Evolutionary conservation across 148 eudicot species (phyloP), one percentile per base, ranked within the genome.

Genomic region (Rhododendron williamsianum): DNA sequence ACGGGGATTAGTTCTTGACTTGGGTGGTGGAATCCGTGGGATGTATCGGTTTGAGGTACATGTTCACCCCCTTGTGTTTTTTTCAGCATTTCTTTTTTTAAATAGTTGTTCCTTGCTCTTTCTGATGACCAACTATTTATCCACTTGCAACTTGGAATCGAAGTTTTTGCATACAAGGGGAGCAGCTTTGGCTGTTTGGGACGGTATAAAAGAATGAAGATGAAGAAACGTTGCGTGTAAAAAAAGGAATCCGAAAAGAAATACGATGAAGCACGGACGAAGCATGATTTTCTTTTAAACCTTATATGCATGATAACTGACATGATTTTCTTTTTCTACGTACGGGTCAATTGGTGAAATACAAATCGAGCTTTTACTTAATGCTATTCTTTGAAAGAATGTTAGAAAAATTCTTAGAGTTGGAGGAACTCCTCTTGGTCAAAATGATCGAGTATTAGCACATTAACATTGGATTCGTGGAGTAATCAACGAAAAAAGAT

Each of bases 1-100:
- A 56, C 98, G 87, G 52, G 99, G 98, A 30, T 88, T 96, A 87
- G 96, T 96, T 80, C 96, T 97, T 65, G 98, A 97, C 89, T 85
- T 95, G 88, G 98, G 95, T 63, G 92, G 92, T 69, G 98, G 94
- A 63, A 83, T 97, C 63, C 93, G 89, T 85, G 99, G 98, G 76
- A 97, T 97, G 98, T 90, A 88, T 52, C 95, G 93, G 36, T 97
- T 94, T 90, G 94, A 94, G 98, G 99, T 96, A 91, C 84, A 84
- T 83, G 81, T n/a, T 43, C 21, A 35, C 18, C 18, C 63, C 33
- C 45, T 78, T 60, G 60, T 60, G 72, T 25, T 67, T 83, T n/a
- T 36, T 23, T 71, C 65, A 19, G 46, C 48, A 63, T 41, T 65
- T 19, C 52, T 72, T 30, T 41, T 78, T 41, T 78, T 63, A 25